phyloP scores from a whole-genome alignment of 106 monocot species.

The Acorus calamus region DNA sequence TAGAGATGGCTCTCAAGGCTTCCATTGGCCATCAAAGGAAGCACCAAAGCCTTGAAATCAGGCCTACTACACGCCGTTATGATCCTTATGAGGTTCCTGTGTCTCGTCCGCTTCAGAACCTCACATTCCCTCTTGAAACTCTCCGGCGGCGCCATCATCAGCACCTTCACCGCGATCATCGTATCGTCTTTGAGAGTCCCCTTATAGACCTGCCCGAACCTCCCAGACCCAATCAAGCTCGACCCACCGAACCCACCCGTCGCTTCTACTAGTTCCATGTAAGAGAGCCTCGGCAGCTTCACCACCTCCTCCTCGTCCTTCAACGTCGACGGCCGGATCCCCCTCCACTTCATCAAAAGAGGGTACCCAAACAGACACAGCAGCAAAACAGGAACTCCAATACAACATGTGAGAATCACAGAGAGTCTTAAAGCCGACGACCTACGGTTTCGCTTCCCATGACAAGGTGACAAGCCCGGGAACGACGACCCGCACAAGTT shows the following conservation, averaged over 20 bases:
- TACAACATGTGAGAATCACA: conserved; percentile 2
- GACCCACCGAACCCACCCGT: conserved; percentile 54
- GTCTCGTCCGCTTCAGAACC: conserved; percentile 63
- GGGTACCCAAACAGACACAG: conserved; percentile 11
- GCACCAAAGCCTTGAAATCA: conserved; percentile 78
- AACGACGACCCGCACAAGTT: conserved; percentile 33
- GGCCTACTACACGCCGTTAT: conserved; percentile 81
- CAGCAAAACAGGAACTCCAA: conserved; percentile 2
- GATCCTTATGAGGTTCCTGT: conserved; percentile 76
- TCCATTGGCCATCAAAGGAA: conserved; percentile 82
- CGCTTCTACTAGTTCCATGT: conserved; percentile 52
- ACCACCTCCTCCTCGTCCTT: conserved; percentile 4
- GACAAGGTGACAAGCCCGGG: conserved; percentile 22
- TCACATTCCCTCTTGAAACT: conserved; percentile 81
- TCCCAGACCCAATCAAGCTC: conserved; percentile 58
- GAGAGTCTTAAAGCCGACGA: conserved; percentile 1
- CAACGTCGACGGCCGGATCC: background rate
- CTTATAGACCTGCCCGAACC: conserved; percentile 69
- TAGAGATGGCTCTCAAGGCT: conserved; percentile 61
- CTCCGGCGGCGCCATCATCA: conserved; percentile 15
- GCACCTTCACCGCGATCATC: conserved; percentile 63
- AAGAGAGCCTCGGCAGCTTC: conserved; percentile 47
- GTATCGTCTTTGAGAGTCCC: conserved; percentile 38
- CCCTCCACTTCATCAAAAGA: conserved; percentile 5
- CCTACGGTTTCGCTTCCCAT: conserved; percentile 2